These are phyloP conservation scores for Byssothecium circinans DNA, from an alignment of 2,329 filamentous ascomycete genomes.

Conservation along the genomic window DNA sequence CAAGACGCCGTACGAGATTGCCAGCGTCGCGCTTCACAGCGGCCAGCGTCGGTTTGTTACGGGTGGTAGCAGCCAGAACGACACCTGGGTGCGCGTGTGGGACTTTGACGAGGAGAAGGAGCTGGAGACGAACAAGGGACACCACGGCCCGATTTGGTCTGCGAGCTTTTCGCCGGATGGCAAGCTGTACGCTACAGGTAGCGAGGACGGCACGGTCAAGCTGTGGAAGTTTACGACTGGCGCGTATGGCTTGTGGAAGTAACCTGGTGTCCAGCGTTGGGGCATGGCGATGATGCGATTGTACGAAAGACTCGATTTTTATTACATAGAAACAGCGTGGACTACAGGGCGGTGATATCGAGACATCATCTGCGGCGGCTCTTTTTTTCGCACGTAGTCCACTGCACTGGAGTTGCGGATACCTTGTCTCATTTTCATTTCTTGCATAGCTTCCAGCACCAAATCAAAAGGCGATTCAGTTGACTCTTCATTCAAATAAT, in stretches of 20 bases:
- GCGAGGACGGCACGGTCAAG: slow-evolving; percentile 97
- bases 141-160: slow-evolving; percentile 97
- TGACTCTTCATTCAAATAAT: too few relatives aligned
- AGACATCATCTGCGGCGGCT: too few relatives aligned
- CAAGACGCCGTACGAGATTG: slow-evolving; percentile 79
- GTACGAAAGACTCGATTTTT: neutral
- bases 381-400: too few relatives aligned
- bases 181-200: slow-evolving; percentile 93
- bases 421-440: too few relatives aligned
- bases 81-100: slow-evolving; percentile 97
- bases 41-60: slow-evolving; percentile 82
- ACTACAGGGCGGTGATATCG: too few relatives aligned
- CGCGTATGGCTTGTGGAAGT: slow-evolving; percentile 68
- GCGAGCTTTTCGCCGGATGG: slow-evolving; percentile 92
- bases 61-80: slow-evolving; percentile 72
- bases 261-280: slow-evolving; percentile 1
- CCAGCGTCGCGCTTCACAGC: slow-evolving; percentile 85
- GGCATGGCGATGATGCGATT: neutral
- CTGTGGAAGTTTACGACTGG: slow-evolving; percentile 72
- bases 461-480: too few relatives aligned
- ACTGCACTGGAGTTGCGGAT: too few relatives aligned
- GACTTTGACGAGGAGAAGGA: slow-evolving; percentile 82
- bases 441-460: too few relatives aligned
- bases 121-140: slow-evolving; percentile 91
- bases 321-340: too few relatives aligned